These are phyloP conservation scores for Hirsutella thompsonii DNA, from an alignment of 2,329 filamentous ascomycete genomes.

Conservation along the genomic window DNA sequence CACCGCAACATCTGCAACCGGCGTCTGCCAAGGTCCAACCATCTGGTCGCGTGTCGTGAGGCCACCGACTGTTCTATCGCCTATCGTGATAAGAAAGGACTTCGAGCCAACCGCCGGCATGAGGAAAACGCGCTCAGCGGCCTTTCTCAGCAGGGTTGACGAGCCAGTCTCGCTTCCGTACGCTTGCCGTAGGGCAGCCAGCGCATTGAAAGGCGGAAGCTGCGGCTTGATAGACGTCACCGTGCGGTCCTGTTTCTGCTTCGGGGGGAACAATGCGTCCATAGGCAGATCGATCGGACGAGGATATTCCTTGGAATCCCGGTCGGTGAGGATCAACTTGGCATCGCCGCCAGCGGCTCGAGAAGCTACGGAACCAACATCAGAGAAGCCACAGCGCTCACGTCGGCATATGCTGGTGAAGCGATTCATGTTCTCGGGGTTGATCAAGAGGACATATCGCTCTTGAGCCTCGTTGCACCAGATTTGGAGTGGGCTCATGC, in stretches of 20 bases:
- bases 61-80: constrained; percentile 82
- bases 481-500: constrained; percentile 92
- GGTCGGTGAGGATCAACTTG: constrained; percentile 68
- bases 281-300: constrained; percentile 82
- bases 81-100: constrained; percentile 93
- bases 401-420: constrained; percentile 59
- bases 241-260: constrained; percentile 64
- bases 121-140: constrained; percentile 67
- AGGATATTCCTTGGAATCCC: constrained; percentile 61
- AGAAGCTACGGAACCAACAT: constrained; percentile 67
- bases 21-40: constrained; percentile 92
- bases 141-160: constrained; percentile 45
- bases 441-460: constrained; percentile 84
- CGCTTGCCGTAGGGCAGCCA: constrained; percentile 49
- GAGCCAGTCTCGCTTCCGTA: constrained; percentile 40
- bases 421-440: constrained; percentile 64
- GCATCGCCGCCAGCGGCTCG: constrained; percentile 50
- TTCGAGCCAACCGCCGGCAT: constrained; percentile 92
- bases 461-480: constrained; percentile 98
- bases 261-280: constrained; percentile 77
- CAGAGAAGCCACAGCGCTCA: constrained; percentile 85
- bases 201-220: constrained; percentile 60
- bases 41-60: constrained; percentile 85
- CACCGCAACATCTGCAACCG: constrained; percentile 87
- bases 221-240: constrained; percentile 57